Percentiles rank a stretch among this genome's conserved stretches.
These are phyloP conservation scores for Capronia coronata DNA, from an alignment of 2,329 filamentous ascomycete species.

Conservation along the genomic window DNA sequence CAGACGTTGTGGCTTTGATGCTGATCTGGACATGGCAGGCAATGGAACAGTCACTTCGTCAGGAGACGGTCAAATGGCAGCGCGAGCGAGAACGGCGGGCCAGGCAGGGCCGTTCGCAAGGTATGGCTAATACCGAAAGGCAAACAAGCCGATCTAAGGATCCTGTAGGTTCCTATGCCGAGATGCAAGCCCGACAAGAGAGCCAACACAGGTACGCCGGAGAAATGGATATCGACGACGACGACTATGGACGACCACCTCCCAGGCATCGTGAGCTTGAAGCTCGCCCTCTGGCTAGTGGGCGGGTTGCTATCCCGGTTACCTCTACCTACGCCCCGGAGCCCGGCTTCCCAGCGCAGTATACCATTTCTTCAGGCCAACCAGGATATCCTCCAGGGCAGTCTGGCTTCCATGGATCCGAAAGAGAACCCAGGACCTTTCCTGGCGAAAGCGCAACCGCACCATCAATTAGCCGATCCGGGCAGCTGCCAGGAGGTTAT, in stretches of 20 bases:
- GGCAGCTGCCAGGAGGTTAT: slow-evolving; percentile 16
- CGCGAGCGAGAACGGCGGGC: slow-evolving; percentile 22
- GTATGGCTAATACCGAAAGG: slow-evolving; percentile 20
- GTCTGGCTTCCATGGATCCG: slow-evolving; percentile 19
- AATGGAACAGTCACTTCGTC: slow-evolving; percentile 44
- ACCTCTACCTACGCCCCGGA: slow-evolving; percentile 20
- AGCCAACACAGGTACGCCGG: slow-evolving; percentile 16
- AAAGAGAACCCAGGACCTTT: slow-evolving; percentile 25
- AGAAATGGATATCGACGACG: slow-evolving; percentile 25
- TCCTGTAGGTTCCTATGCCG: slow-evolving; percentile 25
- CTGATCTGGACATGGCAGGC: slow-evolving; percentile 35
- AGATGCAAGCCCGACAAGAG: slow-evolving; percentile 22
- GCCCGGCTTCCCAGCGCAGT: slow-evolving; percentile 20
- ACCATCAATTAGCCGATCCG: slow-evolving; percentile 19
- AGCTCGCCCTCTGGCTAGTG: slow-evolving; percentile 14
- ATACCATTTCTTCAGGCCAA: slow-evolving; percentile 22
- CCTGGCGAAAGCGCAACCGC: slow-evolving; percentile 20
- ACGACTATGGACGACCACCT: slow-evolving; percentile 16
- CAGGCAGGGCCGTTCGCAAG: slow-evolving; percentile 18
- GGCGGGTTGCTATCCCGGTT: slow-evolving; percentile 16
- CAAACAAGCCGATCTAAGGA: slow-evolving; percentile 21
- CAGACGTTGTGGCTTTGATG: neutral
- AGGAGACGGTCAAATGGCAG: slow-evolving; percentile 49
- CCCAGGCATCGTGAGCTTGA: slow-evolving; percentile 20
- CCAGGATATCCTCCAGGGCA: slow-evolving; percentile 18